phyloP scores from a whole-genome alignment of 495 filamentous ascomycete genomes.

The Haplographium delicatum region DNA sequence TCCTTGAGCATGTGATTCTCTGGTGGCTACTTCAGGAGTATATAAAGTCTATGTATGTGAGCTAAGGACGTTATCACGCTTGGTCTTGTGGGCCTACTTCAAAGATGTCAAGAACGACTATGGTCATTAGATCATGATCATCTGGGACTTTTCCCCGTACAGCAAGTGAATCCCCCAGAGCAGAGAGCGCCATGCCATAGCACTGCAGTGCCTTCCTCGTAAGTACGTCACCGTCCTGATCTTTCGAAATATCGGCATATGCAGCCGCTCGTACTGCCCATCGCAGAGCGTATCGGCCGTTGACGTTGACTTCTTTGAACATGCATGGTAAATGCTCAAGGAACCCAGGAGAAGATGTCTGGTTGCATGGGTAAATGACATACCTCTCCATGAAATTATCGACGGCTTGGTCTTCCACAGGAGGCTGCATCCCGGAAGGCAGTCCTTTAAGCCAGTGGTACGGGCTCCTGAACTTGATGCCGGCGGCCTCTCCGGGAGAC shows the following conservation, averaged over 20 bases:
- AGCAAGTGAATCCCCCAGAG: slow-evolving; percentile 26
- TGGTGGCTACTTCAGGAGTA: slow-evolving; percentile 13
- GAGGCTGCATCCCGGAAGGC: too few species aligned
- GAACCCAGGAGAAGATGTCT: slow-evolving; percentile 30
- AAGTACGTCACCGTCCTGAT: slow-evolving; percentile 16
- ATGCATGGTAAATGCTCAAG: slow-evolving; percentile 31
- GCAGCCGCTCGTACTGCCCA: slow-evolving; percentile 32
- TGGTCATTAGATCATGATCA: slow-evolving; percentile 34
- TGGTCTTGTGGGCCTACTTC: slow-evolving; percentile 24
- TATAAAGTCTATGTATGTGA: slow-evolving; percentile 24
- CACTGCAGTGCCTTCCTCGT: slow-evolving; percentile 26
- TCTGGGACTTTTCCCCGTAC: slow-evolving; percentile 22
- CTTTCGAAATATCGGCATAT: slow-evolving; percentile 28
- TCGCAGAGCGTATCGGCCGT: slow-evolving; percentile 30
- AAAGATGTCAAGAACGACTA: slow-evolving; percentile 32
- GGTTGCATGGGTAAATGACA: slow-evolving; percentile 32
- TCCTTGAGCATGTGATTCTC: slow-evolving; percentile 30
- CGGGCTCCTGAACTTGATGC: too few species aligned
- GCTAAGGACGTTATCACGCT: background rate
- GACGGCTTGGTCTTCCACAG: slow-evolving; percentile 27
- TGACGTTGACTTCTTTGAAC: slow-evolving; percentile 30
- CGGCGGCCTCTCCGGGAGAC: too few species aligned
- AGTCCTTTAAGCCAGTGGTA: too few species aligned
- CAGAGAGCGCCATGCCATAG: slow-evolving; percentile 30
- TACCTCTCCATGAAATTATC: slow-evolving; percentile 31